Base-by-base conservation (phyloP, 352 stramenopile genomes). In the Pythium chondricola region DNA sequence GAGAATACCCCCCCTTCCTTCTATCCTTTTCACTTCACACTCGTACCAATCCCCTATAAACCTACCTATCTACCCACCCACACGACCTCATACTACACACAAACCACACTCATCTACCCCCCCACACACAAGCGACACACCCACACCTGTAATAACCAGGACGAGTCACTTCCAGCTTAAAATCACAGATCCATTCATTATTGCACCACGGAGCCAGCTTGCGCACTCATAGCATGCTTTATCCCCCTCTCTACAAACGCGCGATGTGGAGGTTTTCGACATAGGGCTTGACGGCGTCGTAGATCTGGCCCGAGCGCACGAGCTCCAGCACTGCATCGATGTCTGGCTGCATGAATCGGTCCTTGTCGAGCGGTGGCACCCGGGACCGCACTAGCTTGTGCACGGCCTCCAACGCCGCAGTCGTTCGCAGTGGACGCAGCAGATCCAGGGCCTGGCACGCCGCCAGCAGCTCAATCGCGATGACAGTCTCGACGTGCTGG, bases 361-460 rank as follows among this genome's bases (percentile, higher is more conserved):
- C 85, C 48, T 86, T 83, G 43, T 89, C 83, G 14, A 89, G 67
- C 24, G 61, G 61, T 2, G 72, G 50, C 48, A 87, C 78, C 32
- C 60, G 56, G 24, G 73, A 71, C 22, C 78, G 78, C 48, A 95
- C 82, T 36, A 95, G 63, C 48, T 72, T 69, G 61, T 93, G 81
- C 29, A 95, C 67, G 7, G 72, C 74, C 52, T 94, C 78, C 6
- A 95, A 65, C 22, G 81, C 64, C 22, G 74, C 74, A 2, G 83
- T 95, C 9, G 85, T 93, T 56, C 82, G 85, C 31, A 90, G 69
- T 22, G 83, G 83, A 14, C 79, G 72, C 27, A 91, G 66, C 32
- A 95, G 63, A 42, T 94, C 84, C n/a, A 96, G 67, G n/a, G 77
- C 85, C 55, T 95, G 85, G 52, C 85, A 96, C 5, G 80, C 80